These are phyloP conservation scores for Nicotiana attenuata DNA, from an alignment of 257 asterid genomes.

Conservation along the genomic window DNA sequence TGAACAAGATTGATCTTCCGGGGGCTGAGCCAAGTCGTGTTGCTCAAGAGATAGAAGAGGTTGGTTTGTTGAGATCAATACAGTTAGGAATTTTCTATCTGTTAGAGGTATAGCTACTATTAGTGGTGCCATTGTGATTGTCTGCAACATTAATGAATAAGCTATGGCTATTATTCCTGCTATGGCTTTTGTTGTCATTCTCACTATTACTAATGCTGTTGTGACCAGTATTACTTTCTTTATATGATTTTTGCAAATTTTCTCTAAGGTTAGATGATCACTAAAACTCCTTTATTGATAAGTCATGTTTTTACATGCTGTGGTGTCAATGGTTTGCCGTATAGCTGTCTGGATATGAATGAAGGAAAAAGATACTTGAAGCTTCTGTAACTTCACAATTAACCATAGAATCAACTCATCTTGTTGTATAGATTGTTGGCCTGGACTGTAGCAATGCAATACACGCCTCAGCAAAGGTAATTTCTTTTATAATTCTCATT, in stretches of 20 bases:
- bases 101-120: not conserved
- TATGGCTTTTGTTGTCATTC: not conserved
- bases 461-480: slow-evolving; percentile 92
- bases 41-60: slow-evolving; percentile 95
- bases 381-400: slow-evolving; percentile 6
- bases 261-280: not conserved
- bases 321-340: slow-evolving; percentile 13
- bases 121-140: not conserved
- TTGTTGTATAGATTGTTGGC: slow-evolving; percentile 68
- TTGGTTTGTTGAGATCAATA: slow-evolving; percentile 35
- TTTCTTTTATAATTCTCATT: slow-evolving; percentile 13
- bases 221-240: not conserved
- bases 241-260: not conserved
- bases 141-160: not conserved
- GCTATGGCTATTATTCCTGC: not conserved
- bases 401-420: slow-evolving; percentile 17
- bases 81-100: not conserved
- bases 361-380: slow-evolving; percentile 11
- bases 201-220: not conserved
- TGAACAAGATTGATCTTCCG: slow-evolving; percentile 99
- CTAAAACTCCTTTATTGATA: slow-evolving; percentile 3
- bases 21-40: slow-evolving; percentile 97
- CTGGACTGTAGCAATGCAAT: slow-evolving; percentile 93
- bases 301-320: not conserved
- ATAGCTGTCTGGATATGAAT: slow-evolving; percentile 16